These are phyloP conservation scores for Lentinula edodes DNA, from an alignment of 768 basidiomycete genomes.

Conservation along the genomic window DNA sequence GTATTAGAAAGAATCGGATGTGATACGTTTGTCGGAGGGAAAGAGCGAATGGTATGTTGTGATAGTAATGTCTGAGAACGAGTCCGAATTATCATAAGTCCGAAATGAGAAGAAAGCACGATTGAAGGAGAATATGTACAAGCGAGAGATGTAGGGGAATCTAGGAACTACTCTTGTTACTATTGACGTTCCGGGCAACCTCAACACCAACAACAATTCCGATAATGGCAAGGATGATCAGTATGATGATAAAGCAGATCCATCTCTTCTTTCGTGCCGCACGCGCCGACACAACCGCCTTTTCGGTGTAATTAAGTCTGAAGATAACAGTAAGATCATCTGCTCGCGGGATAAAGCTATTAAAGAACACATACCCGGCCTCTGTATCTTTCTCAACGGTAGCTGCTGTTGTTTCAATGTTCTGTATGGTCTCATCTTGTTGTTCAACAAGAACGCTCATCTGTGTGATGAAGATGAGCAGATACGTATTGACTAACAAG, in stretches of 20 bases:
- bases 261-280: conserved; percentile 93
- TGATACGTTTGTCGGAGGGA: not conserved
- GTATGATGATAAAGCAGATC: conserved; percentile 83
- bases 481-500: not conserved
- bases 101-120: not conserved
- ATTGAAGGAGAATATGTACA: not conserved
- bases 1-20: not conserved
- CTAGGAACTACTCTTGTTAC: conserved; percentile 20
- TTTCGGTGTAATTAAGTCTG: conserved; percentile 79
- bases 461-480: conserved; percentile 28
- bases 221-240: conserved; percentile 63
- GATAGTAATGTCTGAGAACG: not conserved
- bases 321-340: conserved; percentile 5
- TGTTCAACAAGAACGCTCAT: conserved; percentile 96
- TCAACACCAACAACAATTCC: conserved; percentile 60
- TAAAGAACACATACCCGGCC: conserved; percentile 53
- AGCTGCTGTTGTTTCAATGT: conserved; percentile 73
- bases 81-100: not conserved
- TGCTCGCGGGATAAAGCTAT: not conserved
- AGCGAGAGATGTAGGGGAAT: not conserved
- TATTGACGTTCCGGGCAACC: conserved; percentile 38
- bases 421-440: conserved; percentile 84
- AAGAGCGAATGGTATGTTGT: not conserved
- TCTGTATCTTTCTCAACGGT: conserved; percentile 80
- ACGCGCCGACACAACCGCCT: conserved; percentile 81